Evolutionary conservation across 345 rosid genomes (phyloP), one percentile per base, ranked within the genome.

Genomic region (Lenwebbia sp.): DNA sequence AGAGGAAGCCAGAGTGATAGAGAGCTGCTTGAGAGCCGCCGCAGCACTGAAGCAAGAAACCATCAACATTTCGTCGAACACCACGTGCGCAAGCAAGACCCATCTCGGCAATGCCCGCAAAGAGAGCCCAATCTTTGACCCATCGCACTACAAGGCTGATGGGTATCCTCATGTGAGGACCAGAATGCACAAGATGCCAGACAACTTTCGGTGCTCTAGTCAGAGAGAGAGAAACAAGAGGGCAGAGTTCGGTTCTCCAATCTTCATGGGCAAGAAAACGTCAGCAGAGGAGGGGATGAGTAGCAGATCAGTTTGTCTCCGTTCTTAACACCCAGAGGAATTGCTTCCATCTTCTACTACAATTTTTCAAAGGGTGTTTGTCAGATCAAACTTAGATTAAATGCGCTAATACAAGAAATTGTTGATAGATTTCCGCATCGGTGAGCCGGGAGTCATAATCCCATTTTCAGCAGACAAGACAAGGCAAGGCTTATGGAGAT

Each of bases 121-220:
- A 87, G 99, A 96, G 85, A 94, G 90, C 3, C 97, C 99, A 1
- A 53, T 96, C 84, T 97, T 97, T 54, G 90, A 95, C 84, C 98
- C 98, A 5, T 88, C 95, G 13, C 91, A 92, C 50, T 92, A 96
- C 58, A 6, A 50, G 65, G 87, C 91, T 52, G 87, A 88, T 28
- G 98, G 99, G 54, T 97, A 97, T 87, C 99, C 99, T 78, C 98
- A 95, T 78, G 28, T 92, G 81, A 91, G 99, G 90, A 90, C 84
- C 62, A 86, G 89, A 44, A 86, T 89, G 25, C 65, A 19, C 82
- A 85, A 47, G 87, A 85, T 86, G 90, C 1, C 41, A 0, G 90
- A 86, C 50, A 87, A 82, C 33, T 86, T 88, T 22, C 82, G 92
- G 91, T 82, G 40, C 58, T 65, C 84, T 37, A 28, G 87, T 88